Percentiles rank a stretch among this genome's conserved stretches.
Evolutionary conservation across 1,139 yeast genomes (phyloP).

Genomic region (Candida glucosophila): DNA sequence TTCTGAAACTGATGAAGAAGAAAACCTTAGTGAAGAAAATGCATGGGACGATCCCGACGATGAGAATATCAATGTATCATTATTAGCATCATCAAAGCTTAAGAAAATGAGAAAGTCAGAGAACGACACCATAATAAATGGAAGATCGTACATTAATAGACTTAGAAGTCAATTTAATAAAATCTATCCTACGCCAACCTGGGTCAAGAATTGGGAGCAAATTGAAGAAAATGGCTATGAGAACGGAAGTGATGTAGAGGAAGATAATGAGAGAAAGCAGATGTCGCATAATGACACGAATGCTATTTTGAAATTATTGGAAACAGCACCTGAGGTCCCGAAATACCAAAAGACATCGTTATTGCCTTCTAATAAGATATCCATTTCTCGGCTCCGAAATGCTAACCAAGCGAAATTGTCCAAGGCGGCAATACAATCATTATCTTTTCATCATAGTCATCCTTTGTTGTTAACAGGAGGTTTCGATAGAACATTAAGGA

Average conservation of each 20-base stretch:
- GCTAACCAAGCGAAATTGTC: constrained; percentile 69
- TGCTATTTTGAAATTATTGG: constrained; percentile 39
- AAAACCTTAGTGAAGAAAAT: constrained; percentile 22
- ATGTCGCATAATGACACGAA: constrained; percentile 53
- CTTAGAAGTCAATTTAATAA: constrained; percentile 79
- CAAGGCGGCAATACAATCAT: constrained; percentile 70
- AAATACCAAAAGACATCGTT: too few species aligned
- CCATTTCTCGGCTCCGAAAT: constrained; percentile 74
- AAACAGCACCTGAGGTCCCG: too few species aligned
- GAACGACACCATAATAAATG: constrained; percentile 51
- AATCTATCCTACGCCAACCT: constrained; percentile 79
- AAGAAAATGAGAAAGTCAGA: constrained; percentile 65
- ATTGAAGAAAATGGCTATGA: constrained; percentile 18
- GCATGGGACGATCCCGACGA: constrained; percentile 96
- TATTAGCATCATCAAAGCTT: constrained; percentile 50
- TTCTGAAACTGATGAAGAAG: constrained; percentile 19
- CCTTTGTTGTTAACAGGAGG: constrained; percentile 88
- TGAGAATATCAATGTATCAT: constrained; percentile 57
- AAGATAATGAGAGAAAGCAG: constrained; percentile 31
- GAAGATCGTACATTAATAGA: constrained; percentile 61
- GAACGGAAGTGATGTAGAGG: constrained; percentile 23
- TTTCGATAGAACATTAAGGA: constrained; percentile 77
- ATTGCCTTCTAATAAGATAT: constrained; percentile 62
- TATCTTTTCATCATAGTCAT: constrained; percentile 78
- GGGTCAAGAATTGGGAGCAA: constrained; percentile 50